Base-by-base conservation (phyloP, 331 rosid species). In the Acacia pycnantha region DNA sequence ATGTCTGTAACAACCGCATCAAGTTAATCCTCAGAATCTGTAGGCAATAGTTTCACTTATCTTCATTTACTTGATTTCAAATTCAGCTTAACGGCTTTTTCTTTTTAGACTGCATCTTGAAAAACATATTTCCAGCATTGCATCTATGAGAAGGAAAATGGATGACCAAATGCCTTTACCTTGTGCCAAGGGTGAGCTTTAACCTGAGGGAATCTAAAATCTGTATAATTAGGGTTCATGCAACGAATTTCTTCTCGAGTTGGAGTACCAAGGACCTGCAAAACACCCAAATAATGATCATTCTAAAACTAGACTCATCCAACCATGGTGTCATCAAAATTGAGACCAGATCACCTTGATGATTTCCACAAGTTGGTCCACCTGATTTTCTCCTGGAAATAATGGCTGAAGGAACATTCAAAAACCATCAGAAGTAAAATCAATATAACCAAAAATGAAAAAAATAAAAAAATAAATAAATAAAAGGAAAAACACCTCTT, bases 131-230 rank as follows among this genome's bases (percentile, higher is more conserved):
- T 74, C 76, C 53, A 15, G 29, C 53, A 68, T 29, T 15, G 51
- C 73, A 47, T 40, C 41, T 47, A 61, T 70, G 11, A 53, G 62
- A 80, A 51, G 40, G 70, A 80, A 54, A 53, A 67, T 62, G 75
- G 18, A 51, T n/a, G 78, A 46, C 18, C 58, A 19, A 65, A 76
- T 59, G 72, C 24, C 35, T 64, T 79, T 88, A 93, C 98, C 98
- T 95, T 95, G 82, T 95, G 98, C 99, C 99, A 95, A 78, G 98
- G 99, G 85, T 95, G 98, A 70, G 97, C 99, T 89, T 95, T 95
- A 61, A 95, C 82, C 81, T 95, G 97, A 76, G 99, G 99, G 85
- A 96, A 96, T 87, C 98, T 94, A 85, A 91, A 94, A 83, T 94
- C 98, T 4, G 97, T 89, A 82, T 96, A 96, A 79, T 88, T 90